A percentile compares a stretch with the other conserved stretches of the same genome.
Conservation (phyloP, 768 basidiomycete genomes). For the Amanita subjunquillea region DNA sequence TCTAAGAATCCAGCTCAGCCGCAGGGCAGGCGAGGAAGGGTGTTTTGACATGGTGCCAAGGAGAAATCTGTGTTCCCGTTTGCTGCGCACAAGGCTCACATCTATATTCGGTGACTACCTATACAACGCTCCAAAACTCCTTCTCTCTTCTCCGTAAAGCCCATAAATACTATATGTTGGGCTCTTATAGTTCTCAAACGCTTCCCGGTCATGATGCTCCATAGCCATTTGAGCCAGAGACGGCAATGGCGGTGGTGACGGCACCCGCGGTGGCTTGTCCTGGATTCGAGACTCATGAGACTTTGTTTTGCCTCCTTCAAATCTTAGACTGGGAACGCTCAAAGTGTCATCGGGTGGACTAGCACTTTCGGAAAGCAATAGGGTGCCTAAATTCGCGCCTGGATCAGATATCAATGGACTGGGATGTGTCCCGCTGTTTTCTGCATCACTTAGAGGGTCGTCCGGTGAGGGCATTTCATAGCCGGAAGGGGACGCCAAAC, state of each 20-base stretch:
- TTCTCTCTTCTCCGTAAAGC: conserved; percentile 55
- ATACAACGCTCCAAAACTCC: conserved; percentile 23
- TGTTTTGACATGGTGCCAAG: conserved; percentile 9
- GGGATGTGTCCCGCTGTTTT: not conserved
- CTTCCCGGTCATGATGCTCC: conserved; percentile 50
- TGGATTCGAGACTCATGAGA: conserved; percentile 21
- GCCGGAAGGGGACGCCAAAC: conserved; percentile 19
- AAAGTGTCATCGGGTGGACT: not conserved
- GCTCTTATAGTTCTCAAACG: conserved; percentile 58
- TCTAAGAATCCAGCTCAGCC: conserved; percentile 17
- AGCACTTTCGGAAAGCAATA: conserved; percentile 24
- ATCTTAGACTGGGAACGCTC: not conserved
- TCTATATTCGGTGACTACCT: conserved; percentile 1
- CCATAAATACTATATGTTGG: conserved; percentile 81
- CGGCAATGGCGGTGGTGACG: conserved; percentile 65
- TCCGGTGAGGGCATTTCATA: conserved; percentile 24
- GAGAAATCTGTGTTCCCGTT: not conserved
- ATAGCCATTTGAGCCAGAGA: conserved; percentile 73
- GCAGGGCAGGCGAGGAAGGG: conserved; percentile 15
- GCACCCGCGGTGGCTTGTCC: conserved; percentile 70
- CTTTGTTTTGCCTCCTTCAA: not conserved
- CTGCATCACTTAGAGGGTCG: conserved; percentile 48
- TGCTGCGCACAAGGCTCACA: conserved; percentile 11
- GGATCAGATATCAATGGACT: conserved; percentile 24
- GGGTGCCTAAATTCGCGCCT: conserved; percentile 39